Evolutionary conservation across 495 filamentous ascomycete genomes (phyloP).

Genomic region (Talaromyces proteolyticus): DNA sequence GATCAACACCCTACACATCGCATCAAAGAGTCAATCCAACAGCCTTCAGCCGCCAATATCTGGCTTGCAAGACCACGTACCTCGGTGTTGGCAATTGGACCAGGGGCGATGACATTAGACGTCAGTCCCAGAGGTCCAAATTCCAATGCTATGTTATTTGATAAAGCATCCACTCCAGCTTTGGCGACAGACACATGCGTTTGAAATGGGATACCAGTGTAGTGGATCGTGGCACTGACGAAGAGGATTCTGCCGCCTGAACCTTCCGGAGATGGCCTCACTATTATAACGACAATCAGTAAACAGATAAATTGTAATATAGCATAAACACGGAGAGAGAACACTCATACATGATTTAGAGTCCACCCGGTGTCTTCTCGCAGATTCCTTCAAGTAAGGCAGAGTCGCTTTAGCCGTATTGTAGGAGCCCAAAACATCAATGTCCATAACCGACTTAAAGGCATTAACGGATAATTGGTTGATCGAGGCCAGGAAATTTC

Average conservation of each 20-base stretch:
- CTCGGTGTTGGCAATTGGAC: conserved; percentile 64
- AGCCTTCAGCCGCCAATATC: too few relatives aligned
- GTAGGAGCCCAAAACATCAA: conserved; percentile 88
- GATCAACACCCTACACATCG: conserved; percentile 30
- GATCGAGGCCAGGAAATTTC: conserved; percentile 92
- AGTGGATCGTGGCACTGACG: conserved; percentile 85
- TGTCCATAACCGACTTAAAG: conserved; percentile 94
- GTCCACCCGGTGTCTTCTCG: conserved; percentile 50
- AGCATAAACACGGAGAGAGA: background rate
- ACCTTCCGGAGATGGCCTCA: conserved; percentile 32
- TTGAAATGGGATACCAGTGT: conserved; percentile 76
- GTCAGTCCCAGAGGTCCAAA: conserved; percentile 86
- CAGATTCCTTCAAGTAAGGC: conserved; percentile 70
- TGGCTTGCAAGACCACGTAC: conserved; percentile 35
- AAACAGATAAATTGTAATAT: background rate
- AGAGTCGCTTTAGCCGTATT: conserved; percentile 92
- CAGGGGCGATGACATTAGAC: conserved; percentile 79
- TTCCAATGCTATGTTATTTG: conserved; percentile 69
- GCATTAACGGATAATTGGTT: conserved; percentile 75
- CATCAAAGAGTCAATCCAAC: background rate
- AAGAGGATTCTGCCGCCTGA: conserved; percentile 86
- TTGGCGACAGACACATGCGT: conserved; percentile 85
- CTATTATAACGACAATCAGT: conserved; percentile 12
- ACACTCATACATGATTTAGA: conserved; percentile 33
- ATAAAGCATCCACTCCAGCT: conserved; percentile 81